Conservation (phyloP, 106 monocot species). For the Acanthochlamys bracteata region DNA sequence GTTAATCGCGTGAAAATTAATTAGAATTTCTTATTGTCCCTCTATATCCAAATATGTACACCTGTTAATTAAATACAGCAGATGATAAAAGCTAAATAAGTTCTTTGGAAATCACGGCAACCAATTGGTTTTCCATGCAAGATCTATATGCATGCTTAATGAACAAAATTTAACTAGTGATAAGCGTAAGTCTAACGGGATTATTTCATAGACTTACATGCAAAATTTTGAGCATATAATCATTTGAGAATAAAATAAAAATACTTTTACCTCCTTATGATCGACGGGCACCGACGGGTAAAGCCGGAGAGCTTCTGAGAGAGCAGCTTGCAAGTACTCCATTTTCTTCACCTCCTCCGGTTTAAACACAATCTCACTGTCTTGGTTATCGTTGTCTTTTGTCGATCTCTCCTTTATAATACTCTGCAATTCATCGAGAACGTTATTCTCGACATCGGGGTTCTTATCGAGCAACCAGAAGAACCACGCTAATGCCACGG, state of each 20-base stretch:
- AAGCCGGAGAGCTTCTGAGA: slow-evolving; percentile 78
- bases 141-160: no score
- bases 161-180: no score
- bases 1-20: no score
- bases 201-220: no score
- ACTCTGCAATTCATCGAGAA: slow-evolving; percentile 34
- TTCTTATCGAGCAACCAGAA: slow-evolving; percentile 49
- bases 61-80: no score
- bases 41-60: no score
- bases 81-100: no score
- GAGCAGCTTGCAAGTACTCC: slow-evolving; percentile 90
- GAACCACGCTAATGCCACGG: slow-evolving; percentile 95
- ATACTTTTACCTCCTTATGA: slow-evolving; percentile 52
- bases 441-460: slow-evolving; percentile 33
- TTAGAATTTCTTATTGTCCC: no score
- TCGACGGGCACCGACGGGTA: slow-evolving; percentile 96
- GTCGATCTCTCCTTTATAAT: slow-evolving; percentile 30
- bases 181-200: no score
- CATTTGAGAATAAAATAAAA: neutral
- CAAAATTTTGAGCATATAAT: no score
- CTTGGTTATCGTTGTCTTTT: neutral
- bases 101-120: no score
- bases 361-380: slow-evolving; percentile 26
- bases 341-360: slow-evolving; percentile 85
- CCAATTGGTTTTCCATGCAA: no score